These are phyloP conservation scores for Dichotomopilus funicola DNA, from an alignment of 2,329 filamentous ascomycete genomes.

Conservation along the genomic window DNA sequence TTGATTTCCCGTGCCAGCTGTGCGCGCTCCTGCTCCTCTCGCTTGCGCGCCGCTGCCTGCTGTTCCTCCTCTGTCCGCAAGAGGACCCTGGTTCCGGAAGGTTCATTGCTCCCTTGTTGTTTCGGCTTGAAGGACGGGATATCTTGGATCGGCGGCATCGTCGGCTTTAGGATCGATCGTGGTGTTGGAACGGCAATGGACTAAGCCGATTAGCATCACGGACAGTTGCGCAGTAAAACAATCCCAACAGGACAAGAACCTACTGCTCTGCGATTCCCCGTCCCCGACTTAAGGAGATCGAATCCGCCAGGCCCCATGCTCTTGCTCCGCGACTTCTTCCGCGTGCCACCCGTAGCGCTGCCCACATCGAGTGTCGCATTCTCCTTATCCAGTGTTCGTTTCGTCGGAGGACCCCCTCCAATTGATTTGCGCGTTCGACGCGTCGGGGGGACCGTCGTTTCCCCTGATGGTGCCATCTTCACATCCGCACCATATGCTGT, in stretches of 20 bases:
- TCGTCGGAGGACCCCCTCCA: constrained; percentile 48
- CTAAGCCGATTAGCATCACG: constrained; percentile 30
- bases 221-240: no score
- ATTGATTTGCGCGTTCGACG: constrained; percentile 66
- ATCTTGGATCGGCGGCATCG: constrained; percentile 59
- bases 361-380: constrained; percentile 66
- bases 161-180: constrained; percentile 75
- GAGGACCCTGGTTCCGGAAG: constrained; percentile 51
- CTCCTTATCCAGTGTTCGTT: constrained; percentile 61
- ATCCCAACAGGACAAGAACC: constrained; percentile 20
- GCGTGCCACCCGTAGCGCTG: constrained; percentile 40
- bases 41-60: constrained; percentile 60
- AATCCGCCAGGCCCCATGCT: constrained; percentile 90
- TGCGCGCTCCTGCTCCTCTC: constrained; percentile 58
- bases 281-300: constrained; percentile 68
- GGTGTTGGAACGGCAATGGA: constrained; percentile 51
- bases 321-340: constrained; percentile 80
- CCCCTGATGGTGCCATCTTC: constrained; percentile 25
- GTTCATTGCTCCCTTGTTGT: constrained; percentile 26
- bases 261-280: constrained; percentile 76
- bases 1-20: constrained; percentile 55
- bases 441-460: constrained; percentile 48
- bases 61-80: constrained; percentile 64
- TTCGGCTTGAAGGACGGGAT: constrained; percentile 62
- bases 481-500: neutral